Evolutionary conservation across 164 flowering plant species (phyloP).

Genomic region (Vitis riparia): DNA sequence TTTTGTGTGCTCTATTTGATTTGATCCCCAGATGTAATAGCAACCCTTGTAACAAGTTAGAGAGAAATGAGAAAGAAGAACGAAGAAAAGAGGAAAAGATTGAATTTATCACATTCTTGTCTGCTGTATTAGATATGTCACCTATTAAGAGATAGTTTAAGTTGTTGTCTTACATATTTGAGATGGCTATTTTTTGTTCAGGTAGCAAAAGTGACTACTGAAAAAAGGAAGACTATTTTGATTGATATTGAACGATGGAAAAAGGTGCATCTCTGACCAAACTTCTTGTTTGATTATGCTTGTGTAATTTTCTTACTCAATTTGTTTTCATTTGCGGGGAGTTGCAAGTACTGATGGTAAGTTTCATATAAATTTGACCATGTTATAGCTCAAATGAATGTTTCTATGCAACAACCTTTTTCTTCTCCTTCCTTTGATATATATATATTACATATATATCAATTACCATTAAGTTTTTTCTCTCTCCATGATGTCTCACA

Average conservation of each 20-base stretch:
- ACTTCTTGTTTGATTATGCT: neutral
- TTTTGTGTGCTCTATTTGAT: too few species aligned
- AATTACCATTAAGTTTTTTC: too few species aligned
- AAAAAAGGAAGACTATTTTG: conserved; percentile 74
- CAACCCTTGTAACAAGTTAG: too few species aligned
- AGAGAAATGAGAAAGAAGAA: too few species aligned
- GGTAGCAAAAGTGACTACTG: conserved; percentile 92
- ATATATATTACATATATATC: neutral
- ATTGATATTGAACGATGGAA: conserved; percentile 92
- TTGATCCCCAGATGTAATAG: too few species aligned
- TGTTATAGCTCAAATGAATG: neutral
- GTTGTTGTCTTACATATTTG: conserved; percentile 2
- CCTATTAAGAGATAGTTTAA: neutral
- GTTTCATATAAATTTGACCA: conserved; percentile 11
- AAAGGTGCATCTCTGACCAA: conserved; percentile 48
- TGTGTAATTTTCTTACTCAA: neutral
- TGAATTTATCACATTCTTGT: too few species aligned
- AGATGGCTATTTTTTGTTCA: conserved; percentile 26
- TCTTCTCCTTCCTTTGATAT: neutral
- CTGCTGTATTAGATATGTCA: too few species aligned
- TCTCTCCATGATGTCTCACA: too few species aligned
- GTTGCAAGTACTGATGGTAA: conserved; percentile 95
- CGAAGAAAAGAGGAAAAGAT: too few species aligned
- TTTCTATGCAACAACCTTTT: neutral
- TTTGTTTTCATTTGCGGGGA: conserved; percentile 61